Evolutionary conservation across 257 asterid species (phyloP), one percentile per base, ranked within the genome.

Genomic region (Fraxinus americana): DNA sequence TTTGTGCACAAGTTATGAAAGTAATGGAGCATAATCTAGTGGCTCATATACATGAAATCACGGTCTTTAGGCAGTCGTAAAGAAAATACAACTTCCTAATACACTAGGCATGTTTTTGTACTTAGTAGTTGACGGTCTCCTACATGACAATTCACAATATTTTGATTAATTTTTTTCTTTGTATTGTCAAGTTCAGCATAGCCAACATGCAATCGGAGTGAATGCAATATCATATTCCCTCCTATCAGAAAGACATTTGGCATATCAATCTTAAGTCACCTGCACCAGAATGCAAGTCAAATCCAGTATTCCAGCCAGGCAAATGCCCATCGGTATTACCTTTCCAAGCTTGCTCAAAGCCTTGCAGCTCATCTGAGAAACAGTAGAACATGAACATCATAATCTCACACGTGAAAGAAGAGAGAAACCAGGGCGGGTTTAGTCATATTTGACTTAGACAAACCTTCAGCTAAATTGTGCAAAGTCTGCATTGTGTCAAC

Each of bases 391-490:
- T 75, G 2, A 80, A 54, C 50, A 59, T 77, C 59, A 83, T 82
- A 4, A 19, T 67, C 52, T 25, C 70, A 69, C 21, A 48, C 5
- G 72, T 23, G 59, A 63, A 66, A 77, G 41, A 21, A 73, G 57
- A 5, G 4, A 70, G 5, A 67, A 79, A 23, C 25, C 48, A 45
- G 3, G 1, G 38, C 30, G 35, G 30, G 29, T 25, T 4, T 43
- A 14, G 29, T 59, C 67, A 39, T 54, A 32, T 74, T 59, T 29
- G n/a, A 71, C 73, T 9, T 21, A 13, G 41, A 73, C 89, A 78
- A 27, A 94, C 99, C 99, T 91, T 91, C 92, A 48, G 85, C 77
- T 54, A 94, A 83, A 87, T 94, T 92, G 78, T 91, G 98, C 83
- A 94, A 83, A 2, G 90, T 90, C 85, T 90, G 94, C 67, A 54